phyloP scores from a whole-genome alignment of 1,284 basidiomycete genomes.

The Gastroboletus turbinatus region DNA sequence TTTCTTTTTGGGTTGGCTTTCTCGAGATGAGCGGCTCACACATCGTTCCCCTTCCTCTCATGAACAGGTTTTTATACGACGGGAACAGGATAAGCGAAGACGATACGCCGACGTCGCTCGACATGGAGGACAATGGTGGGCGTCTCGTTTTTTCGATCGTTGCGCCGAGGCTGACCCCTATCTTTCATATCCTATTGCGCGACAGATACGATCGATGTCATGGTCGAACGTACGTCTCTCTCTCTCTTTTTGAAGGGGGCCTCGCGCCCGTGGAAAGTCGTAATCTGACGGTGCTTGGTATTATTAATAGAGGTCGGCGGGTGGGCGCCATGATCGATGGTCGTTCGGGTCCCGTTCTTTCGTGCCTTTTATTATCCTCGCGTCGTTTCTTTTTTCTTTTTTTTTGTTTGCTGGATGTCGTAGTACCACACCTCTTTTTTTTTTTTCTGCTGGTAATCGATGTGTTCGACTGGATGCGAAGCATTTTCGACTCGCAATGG shows the following conservation, averaged over 20 bases:
- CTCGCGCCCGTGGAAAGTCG: neutral
- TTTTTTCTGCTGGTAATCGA: no score
- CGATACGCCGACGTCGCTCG: constrained; percentile 79
- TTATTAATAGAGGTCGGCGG: constrained; percentile 28
- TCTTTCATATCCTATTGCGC: neutral
- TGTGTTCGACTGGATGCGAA: no score
- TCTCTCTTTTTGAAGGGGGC: neutral
- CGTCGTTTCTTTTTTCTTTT: no score
- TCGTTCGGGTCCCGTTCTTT: no score
- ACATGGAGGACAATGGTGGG: constrained; percentile 83
- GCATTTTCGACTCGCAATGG: neutral
- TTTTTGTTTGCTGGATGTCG: no score
- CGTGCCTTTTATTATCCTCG: neutral
- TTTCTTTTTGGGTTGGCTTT: neutral
- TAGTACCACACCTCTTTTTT: no score
- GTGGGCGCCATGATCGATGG: constrained; percentile 18
- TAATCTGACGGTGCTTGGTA: constrained; percentile 4
- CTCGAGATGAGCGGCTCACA: neutral
- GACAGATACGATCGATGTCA: constrained; percentile 84
- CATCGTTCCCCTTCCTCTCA: no score
- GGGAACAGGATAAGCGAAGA: constrained; percentile 81
- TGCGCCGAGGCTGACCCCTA: constrained; percentile 2
- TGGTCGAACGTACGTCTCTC: constrained; percentile 80
- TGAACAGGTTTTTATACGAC: constrained; percentile 80
- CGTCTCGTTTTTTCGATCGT: no score